These are phyloP conservation scores for Eruca vesicaria DNA, from an alignment of 441 rosid genomes.

Conservation along the genomic window DNA sequence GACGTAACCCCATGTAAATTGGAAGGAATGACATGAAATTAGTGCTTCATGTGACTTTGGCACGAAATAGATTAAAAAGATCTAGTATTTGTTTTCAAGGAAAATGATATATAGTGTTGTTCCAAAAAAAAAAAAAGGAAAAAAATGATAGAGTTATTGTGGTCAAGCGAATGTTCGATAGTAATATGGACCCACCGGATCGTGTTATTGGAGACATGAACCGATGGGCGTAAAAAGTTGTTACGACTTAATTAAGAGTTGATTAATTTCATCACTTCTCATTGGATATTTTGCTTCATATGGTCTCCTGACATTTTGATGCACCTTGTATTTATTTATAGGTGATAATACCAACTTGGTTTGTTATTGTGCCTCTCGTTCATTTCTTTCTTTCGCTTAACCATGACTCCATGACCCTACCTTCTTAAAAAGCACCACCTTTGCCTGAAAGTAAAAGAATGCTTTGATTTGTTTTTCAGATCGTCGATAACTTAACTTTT, in stretches of 20 bases:
- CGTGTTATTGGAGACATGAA: conserved; percentile 55
- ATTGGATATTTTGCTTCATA: conserved; percentile 52
- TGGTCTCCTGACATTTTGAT: conserved; percentile 34
- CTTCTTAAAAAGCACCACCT: background rate
- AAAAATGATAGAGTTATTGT: conserved; percentile 49
- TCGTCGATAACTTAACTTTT: background rate
- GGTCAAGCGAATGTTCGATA: conserved; percentile 54
- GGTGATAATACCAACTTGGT: conserved; percentile 12
- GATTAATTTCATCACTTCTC: conserved; percentile 39
- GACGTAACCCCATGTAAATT: background rate
- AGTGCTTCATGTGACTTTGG: background rate
- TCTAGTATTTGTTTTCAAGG: background rate
- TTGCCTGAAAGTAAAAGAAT: background rate
- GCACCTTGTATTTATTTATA: conserved; percentile 15
- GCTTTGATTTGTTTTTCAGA: background rate
- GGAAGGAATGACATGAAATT: conserved; percentile 4
- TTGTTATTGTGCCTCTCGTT: conserved; percentile 28
- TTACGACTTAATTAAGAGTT: conserved; percentile 34
- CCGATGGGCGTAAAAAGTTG: conserved; percentile 81
- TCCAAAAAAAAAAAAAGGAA: no score
- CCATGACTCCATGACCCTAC: conserved; percentile 25
- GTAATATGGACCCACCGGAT: conserved; percentile 48
- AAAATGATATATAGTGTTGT: no score
- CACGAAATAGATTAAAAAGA: background rate
- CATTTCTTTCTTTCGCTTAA: conserved; percentile 35